Evolutionary conservation across 2,329 filamentous ascomycete species (phyloP), one percentile per base, ranked within the genome.

Genomic region (Penicillium sp.): DNA sequence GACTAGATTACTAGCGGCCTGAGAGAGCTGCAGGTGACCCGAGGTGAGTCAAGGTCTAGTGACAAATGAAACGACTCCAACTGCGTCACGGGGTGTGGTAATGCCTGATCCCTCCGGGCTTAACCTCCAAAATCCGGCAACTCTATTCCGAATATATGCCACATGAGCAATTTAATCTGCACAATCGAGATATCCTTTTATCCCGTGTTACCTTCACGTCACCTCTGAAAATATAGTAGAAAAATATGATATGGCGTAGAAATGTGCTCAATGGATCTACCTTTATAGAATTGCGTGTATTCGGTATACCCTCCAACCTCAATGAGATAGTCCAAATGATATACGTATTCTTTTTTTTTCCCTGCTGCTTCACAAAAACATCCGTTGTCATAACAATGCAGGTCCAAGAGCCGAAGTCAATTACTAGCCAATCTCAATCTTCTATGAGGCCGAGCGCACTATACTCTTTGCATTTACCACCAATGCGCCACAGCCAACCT

Each of bases 21-120:
- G 53, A 57, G 58, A 49, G 54, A 45, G 58, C 61, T 62, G 63
- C 64, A 66, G 64, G 63, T 66, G 64, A 66, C 64, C 64, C 53
- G 58, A 63, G 56, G 56, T 59, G 56, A 63, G 43, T 60, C 60
- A 53, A 60, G 62, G 55, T 31, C 51, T 33, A 59, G 50, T 31
- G 50, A 65, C 62, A 62, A 63, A 64, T 64, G 55, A 61, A 66
- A 66, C 58, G 45, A 19, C 48, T 27, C 41, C 37, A 31, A 19
- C n/a, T 45, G 39, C 46, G 46, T 37, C 31, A 33, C 33, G 48
- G 39, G 22, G 44, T 52, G 37, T 54, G 49, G 55, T 26, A 45
- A 37, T 39, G 43, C 39, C 49, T 16, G 19, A 19, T n/a, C n/a
- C 5, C 19, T 21, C n/a, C 39, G 19, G 39, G 19, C 19, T 41